Evolutionary conservation across 495 filamentous ascomycete genomes (phyloP), one percentile per base, ranked within the genome.

Genomic region (Talaromyces stipitatus): DNA sequence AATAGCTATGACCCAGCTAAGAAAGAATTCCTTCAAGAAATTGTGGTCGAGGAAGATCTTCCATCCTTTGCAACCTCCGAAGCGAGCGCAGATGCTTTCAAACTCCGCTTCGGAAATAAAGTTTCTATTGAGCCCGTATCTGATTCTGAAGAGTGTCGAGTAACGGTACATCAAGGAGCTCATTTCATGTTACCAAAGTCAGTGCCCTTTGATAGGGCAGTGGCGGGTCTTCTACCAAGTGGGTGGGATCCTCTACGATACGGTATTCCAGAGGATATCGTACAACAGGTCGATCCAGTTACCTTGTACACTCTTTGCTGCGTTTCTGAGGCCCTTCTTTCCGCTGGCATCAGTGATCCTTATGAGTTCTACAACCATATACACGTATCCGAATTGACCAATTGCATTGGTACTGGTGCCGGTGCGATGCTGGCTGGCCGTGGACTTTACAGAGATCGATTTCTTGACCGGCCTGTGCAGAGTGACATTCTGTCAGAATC

Each of bases 291-390:
- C 54, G 94, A 98, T 62, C 92, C 92, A 2, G 91, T 96, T 53
- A 95, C 94, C 3, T 78, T 98, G 43, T 97, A 87, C 64, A 90
- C 96, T 16, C 85, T 98, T 28, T 90, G 97, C 56, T 91, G 90
- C 57, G 92, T 90, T 27, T 90, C 87, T 6, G 94, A 98, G 71
- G 81, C 92, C 11, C 84, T 98, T 50, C 79, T 97, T 33, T 84
- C 90, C 0, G 84, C 91, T 50, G 94, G 94, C 84, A 92, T 98
- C 69, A 97, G 91, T n/a, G 95, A 98, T 68, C 94, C 94, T 22
- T 98, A 97, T 65, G 94, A 98, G 73, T 97, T 98, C 74, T 98
- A 98, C 82, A 90, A 97, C 76, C 97, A 98, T 65, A 92, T 98
- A 57, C 94, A 98, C 69, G 82, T 98, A 50, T 97, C 94, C 1